Evolutionary conservation across 2,329 filamentous ascomycete genomes (phyloP), one percentile per base, ranked within the genome.

Genomic region (Fusarium piperis): DNA sequence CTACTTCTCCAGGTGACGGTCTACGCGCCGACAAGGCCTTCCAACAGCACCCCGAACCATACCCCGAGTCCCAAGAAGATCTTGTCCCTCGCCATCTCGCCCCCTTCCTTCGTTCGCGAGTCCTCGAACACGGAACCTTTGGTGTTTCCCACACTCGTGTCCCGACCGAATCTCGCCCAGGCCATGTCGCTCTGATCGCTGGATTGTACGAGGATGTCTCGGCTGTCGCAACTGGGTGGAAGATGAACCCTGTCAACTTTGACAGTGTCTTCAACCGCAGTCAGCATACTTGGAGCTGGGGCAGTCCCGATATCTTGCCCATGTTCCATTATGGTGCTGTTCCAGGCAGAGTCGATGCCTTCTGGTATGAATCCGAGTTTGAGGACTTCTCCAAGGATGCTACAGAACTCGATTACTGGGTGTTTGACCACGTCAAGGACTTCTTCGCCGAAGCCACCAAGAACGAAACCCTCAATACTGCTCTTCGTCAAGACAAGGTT

Each of bases 241-340:
- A 99, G 83, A 85, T 98, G 75, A 99, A 99, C 79, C 96, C 96
- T 0, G 96, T 99, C 78, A 93, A 98, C 79, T 99, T 99, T 78
- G 96, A 99, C 83, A 98, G 95, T 78, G 94, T 99, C 12, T 99
- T 99, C 88, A 99, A 99, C 80, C 90, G 94, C 70, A 98, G 95
- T 79, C 88, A 92, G 51, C 97, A 99, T 83, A 99, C 97, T 9
- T 99, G 96, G 96, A 97, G 95, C 81, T 99, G 96, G 96, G 96
- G 96, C 3, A 98, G 95, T 78, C 96, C 96, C 2, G 96, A 99
- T 82, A 99, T 99, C 77, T 83, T 99, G 73, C 93, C 93, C 61
- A 99, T 99, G 96, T 99, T 99, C 79, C 91, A 97, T 79, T 89
- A 94, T 64, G 96, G 96, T n/a, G 95, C 96, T 26, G 90, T 93